These are phyloP conservation scores for Wilhelminamyces savonicus DNA, from an alignment of 805 yeast genomes.

Conservation along the genomic window DNA sequence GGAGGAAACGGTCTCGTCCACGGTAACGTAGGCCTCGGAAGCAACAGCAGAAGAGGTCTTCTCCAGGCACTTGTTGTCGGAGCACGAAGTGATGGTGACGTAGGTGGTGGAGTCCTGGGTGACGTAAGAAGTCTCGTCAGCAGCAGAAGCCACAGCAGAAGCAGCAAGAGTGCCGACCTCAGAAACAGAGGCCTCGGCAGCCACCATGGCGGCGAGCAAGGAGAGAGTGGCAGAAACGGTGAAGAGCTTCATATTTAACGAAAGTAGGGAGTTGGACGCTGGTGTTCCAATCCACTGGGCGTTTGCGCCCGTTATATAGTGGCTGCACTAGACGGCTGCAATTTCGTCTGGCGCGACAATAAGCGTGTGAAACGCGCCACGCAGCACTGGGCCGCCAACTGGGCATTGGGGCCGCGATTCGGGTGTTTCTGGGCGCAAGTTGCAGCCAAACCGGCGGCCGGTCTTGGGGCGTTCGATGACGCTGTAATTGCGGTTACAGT, in stretches of 20 bases:
- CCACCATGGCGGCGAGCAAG: slow-evolving; percentile 12
- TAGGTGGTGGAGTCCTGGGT: slow-evolving; percentile 8
- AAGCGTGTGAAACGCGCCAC: too few relatives aligned
- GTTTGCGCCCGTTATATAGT: too few relatives aligned
- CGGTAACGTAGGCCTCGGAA: slow-evolving; percentile 7
- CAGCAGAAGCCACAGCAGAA: slow-evolving; percentile 25
- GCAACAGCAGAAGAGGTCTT: slow-evolving; percentile 14
- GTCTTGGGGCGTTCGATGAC: too few relatives aligned
- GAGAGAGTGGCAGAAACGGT: slow-evolving; percentile 14
- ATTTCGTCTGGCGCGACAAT: too few relatives aligned
- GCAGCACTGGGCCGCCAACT: too few relatives aligned
- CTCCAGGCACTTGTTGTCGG: slow-evolving; percentile 21
- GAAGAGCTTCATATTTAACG: slow-evolving; percentile 7
- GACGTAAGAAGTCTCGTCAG: slow-evolving; percentile 8
- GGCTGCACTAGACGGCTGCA: too few relatives aligned
- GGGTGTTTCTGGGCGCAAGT: too few relatives aligned
- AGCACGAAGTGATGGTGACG: slow-evolving; percentile 35
- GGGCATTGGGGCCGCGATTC: too few relatives aligned
- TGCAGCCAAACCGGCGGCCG: too few relatives aligned
- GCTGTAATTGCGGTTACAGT: too few relatives aligned
- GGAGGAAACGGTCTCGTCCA: slow-evolving; percentile 8
- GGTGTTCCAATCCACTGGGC: too few relatives aligned
- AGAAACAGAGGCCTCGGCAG: slow-evolving; percentile 32
- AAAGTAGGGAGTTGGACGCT: slow-evolving; percentile 10
- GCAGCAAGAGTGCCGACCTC: slow-evolving; percentile 24